Evolutionary conservation across 345 rosid genomes (phyloP).

Genomic region (Erucastrum elatum): DNA sequence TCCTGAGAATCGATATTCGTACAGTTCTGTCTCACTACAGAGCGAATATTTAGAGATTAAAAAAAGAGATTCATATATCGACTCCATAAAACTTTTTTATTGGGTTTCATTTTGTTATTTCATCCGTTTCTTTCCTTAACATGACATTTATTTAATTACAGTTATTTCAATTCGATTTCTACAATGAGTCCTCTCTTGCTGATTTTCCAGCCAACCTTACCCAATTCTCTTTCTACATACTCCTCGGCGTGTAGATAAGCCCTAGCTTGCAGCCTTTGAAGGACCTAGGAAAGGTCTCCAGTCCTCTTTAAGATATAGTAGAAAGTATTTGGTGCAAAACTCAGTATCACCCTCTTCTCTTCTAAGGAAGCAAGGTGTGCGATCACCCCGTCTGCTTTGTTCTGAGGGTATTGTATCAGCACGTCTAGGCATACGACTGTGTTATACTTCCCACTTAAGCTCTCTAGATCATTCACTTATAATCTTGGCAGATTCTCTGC

Average conservation of each 20-base stretch:
- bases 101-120: too few relatives aligned
- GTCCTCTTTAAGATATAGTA: slow-evolving; percentile 77
- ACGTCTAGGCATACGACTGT: slow-evolving; percentile 92
- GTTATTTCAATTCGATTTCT: too few relatives aligned
- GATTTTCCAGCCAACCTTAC: too few relatives aligned
- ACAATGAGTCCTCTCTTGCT: too few relatives aligned
- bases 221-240: slow-evolving; percentile 64
- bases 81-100: too few relatives aligned
- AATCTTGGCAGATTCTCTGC: slow-evolving; percentile 56
- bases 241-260: slow-evolving; percentile 91
- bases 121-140: too few relatives aligned
- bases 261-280: slow-evolving; percentile 90
- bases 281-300: slow-evolving; percentile 97
- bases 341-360: slow-evolving; percentile 67
- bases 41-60: too few relatives aligned
- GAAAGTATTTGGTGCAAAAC: slow-evolving; percentile 93
- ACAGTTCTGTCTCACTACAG: too few relatives aligned
- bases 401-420: slow-evolving; percentile 91
- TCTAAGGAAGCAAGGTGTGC: slow-evolving; percentile 92
- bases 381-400: slow-evolving; percentile 90
- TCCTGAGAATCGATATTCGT: too few relatives aligned
- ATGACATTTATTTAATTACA: too few relatives aligned
- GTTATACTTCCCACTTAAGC: slow-evolving; percentile 70
- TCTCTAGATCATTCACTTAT: slow-evolving; percentile 83
- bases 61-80: too few relatives aligned